Conservation (phyloP, 176 grass and related monocot genomes). For the Poa annua region DNA sequence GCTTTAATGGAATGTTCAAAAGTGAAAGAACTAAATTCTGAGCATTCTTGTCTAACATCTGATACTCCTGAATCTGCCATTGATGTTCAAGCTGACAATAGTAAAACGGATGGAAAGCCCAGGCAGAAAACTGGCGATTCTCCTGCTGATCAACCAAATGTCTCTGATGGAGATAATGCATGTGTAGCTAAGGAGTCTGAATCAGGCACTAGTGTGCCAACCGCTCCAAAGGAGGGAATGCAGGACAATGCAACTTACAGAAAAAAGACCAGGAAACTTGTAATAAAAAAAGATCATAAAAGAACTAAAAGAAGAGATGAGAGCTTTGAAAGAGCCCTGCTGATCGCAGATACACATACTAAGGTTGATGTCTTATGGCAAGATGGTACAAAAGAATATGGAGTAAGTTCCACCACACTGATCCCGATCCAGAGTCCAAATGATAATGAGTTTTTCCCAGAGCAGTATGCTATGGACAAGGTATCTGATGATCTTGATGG, state of each 20-base stretch:
- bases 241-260: slow-evolving; percentile 67
- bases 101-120: slow-evolving; percentile 16
- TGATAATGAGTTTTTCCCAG: slow-evolving; percentile 94
- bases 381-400: slow-evolving; percentile 73
- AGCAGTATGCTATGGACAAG: slow-evolving; percentile 85
- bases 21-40: slow-evolving; percentile 42
- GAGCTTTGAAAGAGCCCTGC: slow-evolving; percentile 78
- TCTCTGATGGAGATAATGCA: slow-evolving; percentile 44
- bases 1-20: slow-evolving; percentile 23
- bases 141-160: slow-evolving; percentile 49
- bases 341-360: slow-evolving; percentile 70
- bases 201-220: slow-evolving; percentile 45
- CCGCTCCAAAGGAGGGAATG: slow-evolving; percentile 56
- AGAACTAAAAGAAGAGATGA: slow-evolving; percentile 80
- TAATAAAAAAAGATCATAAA: slow-evolving; percentile 69
- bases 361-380: slow-evolving; percentile 92
- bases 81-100: slow-evolving; percentile 32
- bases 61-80: slow-evolving; percentile 43
- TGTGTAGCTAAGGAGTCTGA: slow-evolving; percentile 45
- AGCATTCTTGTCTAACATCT: slow-evolving; percentile 28
- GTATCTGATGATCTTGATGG: slow-evolving; percentile 72
- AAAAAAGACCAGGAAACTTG: slow-evolving; percentile 76
- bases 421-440: slow-evolving; percentile 87
- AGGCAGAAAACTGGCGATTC: slow-evolving; percentile 28
- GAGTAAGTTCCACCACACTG: slow-evolving; percentile 63